phyloP scores from a whole-genome alignment of 345 rosid species.

The Eucalyptus decipiens region DNA sequence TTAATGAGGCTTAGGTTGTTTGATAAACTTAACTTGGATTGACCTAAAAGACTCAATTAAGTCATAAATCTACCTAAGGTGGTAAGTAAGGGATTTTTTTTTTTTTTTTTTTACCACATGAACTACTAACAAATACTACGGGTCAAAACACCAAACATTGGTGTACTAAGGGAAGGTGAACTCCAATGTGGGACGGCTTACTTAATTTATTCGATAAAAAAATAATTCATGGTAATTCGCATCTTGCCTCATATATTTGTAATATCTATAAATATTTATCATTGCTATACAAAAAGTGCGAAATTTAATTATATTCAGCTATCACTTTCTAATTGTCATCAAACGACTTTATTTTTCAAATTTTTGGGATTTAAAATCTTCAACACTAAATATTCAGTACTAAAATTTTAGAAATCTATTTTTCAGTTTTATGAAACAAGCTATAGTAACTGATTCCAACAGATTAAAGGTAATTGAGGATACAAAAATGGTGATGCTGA shows the following conservation, averaged over 20 bases:
- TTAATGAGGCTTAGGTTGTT: too few species aligned
- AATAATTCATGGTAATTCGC: neutral
- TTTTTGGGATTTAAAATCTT: too few species aligned
- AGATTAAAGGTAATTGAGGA: neutral
- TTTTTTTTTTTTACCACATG: neutral
- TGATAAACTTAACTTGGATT: neutral
- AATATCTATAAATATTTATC: neutral
- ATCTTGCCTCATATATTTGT: neutral
- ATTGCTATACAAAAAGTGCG: too few species aligned
- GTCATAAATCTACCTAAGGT: neutral
- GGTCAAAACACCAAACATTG: neutral
- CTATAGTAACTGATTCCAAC: neutral
- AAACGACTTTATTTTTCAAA: too few species aligned
- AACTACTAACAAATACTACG: neutral
- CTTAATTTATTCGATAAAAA: too few species aligned
- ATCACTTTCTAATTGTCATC: neutral
- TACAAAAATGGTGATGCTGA: too few species aligned
- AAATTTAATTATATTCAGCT: too few species aligned
- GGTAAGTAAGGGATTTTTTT: neutral
- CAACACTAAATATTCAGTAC: too few species aligned
- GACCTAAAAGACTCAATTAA: neutral
- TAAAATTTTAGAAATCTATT: neutral
- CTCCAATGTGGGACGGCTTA: neutral
- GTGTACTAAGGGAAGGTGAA: neutral
- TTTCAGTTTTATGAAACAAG: neutral